A percentile compares a stretch with the other conserved stretches of the same genome.
Evolutionary conservation across 192 early-diverging fungal genomes (phyloP).

Genomic region (Helicostylum pulchrum): DNA sequence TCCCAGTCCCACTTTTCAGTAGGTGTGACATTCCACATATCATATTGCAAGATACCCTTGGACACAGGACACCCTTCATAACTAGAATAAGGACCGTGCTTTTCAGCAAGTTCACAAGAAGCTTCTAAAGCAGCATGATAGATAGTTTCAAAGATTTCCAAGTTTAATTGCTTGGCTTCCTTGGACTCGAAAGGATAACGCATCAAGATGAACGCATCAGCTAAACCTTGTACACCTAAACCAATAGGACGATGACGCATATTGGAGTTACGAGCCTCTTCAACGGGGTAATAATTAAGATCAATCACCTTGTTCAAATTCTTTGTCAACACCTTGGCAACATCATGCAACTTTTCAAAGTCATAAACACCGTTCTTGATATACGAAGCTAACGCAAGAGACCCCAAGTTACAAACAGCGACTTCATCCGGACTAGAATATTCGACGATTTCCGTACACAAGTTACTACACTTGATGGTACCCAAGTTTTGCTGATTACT

Average conservation of each 20-base stretch:
- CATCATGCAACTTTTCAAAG: slow-evolving; percentile 78
- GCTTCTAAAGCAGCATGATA: slow-evolving; percentile 94
- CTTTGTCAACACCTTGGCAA: slow-evolving; percentile 81
- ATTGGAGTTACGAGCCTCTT: slow-evolving; percentile 84
- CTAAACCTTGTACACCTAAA: slow-evolving; percentile 95
- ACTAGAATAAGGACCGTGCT: slow-evolving; percentile 77
- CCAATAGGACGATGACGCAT: slow-evolving; percentile 95
- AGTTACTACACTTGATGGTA: slow-evolving; percentile 96
- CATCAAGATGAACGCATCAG: slow-evolving; percentile 96
- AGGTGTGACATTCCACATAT: slow-evolving; percentile 85
- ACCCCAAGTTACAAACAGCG: slow-evolving; percentile 96
- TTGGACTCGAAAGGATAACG: slow-evolving; percentile 91
- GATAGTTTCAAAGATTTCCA: slow-evolving; percentile 92
- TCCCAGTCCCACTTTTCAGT: slow-evolving; percentile 92
- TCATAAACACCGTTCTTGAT: slow-evolving; percentile 64
- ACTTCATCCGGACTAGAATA: slow-evolving; percentile 95
- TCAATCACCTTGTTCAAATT: slow-evolving; percentile 99
- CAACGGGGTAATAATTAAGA: slow-evolving; percentile 93
- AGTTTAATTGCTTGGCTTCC: slow-evolving; percentile 80
- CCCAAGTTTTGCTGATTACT: slow-evolving; percentile 99
- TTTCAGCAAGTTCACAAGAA: slow-evolving; percentile 85
- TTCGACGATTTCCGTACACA: slow-evolving; percentile 98
- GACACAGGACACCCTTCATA: slow-evolving; percentile 86
- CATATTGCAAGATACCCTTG: slow-evolving; percentile 89
- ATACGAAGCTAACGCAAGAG: slow-evolving; percentile 87